Evolutionary conservation across 345 rosid species (phyloP).

Genomic region (Linum tenue): DNA sequence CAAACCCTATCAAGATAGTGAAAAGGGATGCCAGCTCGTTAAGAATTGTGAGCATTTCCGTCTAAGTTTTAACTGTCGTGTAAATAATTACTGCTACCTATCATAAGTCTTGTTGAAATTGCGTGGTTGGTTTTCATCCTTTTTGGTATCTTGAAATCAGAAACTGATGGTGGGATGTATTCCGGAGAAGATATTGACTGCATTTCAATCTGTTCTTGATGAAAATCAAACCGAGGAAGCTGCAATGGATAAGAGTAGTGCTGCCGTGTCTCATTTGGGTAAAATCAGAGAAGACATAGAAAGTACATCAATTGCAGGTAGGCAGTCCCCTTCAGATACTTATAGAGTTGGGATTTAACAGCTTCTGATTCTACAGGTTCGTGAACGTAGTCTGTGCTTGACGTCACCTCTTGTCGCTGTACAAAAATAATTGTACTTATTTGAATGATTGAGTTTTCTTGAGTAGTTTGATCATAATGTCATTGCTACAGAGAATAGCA

Average conservation of each 20-base stretch:
- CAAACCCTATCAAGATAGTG: constrained; percentile 18
- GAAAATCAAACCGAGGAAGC: constrained; percentile 44
- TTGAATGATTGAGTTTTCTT: not conserved
- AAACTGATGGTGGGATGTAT: constrained; percentile 57
- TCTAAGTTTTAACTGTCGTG: not conserved
- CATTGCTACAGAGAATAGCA: no score
- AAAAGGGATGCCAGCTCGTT: constrained; percentile 23
- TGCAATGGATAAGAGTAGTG: constrained; percentile 40
- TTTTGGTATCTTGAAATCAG: constrained; percentile 31
- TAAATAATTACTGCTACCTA: not conserved
- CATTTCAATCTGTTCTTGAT: constrained; percentile 51
- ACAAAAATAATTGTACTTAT: no score
- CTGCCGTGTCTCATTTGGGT: constrained; percentile 30
- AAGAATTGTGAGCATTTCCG: constrained; percentile 16
- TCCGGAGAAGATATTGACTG: constrained; percentile 60
- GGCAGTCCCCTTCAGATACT: constrained; percentile 2
- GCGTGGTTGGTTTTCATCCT: constrained; percentile 16
- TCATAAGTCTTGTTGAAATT: not conserved
- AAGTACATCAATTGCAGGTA: constrained; percentile 36
- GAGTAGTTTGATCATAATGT: no score
- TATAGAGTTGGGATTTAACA: not conserved
- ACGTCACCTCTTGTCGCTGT: no score
- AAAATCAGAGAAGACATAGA: constrained; percentile 44
- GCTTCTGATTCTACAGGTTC: not conserved
- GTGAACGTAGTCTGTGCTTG: not conserved